Evolutionary conservation across 2,329 filamentous ascomycete species (phyloP), one percentile per base, ranked within the genome.

Genomic region (Aureobasidium vineae): DNA sequence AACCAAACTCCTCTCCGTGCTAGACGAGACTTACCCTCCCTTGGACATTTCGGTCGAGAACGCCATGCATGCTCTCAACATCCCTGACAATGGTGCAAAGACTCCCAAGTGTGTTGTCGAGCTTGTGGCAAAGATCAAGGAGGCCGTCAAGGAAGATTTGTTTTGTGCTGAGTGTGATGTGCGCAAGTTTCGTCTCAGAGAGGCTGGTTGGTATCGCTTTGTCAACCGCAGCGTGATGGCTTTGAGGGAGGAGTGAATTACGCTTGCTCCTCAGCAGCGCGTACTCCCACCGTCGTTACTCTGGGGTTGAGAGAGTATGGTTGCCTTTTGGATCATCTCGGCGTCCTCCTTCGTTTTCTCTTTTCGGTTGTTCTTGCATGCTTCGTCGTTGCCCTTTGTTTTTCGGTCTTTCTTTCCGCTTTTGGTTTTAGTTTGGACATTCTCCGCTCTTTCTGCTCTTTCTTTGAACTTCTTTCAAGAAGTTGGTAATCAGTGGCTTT

Each of bases 161-260:
- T 43, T 28, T 1, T 64, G 61, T 15, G 36, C 31, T 3, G 61
- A 54, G 13, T 21, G 49, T 16, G 61, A 54, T 19, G 16, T 21
- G 45, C 50, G 38, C 45, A 52, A 49, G 13, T 40, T 50, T n/a
- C 31, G 45, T 13, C 19, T 64, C 21, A 64, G 61, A 31, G 13
- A 64, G 61, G 61, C 61, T 5, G 61, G 36, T 4, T 64, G 61
- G 61, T 64, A 64, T 54, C 61, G 61, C 7, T 64, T 54, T 45
- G 61, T 54, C 19, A 64, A 53, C 21, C 23, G 61, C 10, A 54
- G 49, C 15, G 61, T 64, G 33, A 36, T 64, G 61, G 61, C 61
- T 10, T 38, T 61, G 57, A 61, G 31, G 40, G 57, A 61, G 57
- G 57, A 38, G 28, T 45, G 26, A 40, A 19, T 28, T 15, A 21